Evolutionary conservation across 176 grass and related monocot genomes (phyloP), one percentile per base, ranked within the genome.

Genomic region (Miscanthus lutarioriparius): DNA sequence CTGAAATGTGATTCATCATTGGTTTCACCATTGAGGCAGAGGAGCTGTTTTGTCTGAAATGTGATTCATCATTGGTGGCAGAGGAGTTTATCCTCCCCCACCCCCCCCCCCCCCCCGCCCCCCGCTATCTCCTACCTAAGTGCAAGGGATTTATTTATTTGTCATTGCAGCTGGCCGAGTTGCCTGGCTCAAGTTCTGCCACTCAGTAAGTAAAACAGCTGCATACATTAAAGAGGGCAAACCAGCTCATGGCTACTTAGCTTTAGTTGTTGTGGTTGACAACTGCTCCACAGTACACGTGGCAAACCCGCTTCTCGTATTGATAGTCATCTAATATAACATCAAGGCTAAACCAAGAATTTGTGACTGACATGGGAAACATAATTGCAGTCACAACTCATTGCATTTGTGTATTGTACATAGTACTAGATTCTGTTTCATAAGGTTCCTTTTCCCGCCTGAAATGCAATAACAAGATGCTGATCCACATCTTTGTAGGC

Each of bases 91-190:
- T 35, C 56, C 26, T 48, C 8, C 44, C 2, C 15, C 15, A n/a
- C n/a, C n/a, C n/a, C n/a, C n/a, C 13, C 13, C 10, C 2, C 11
- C n/a, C n/a, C n/a, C n/a, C n/a, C n/a, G n/a, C n/a, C n/a, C 43
- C 43, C 13, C 13, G 43, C 13, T 45, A 45, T 49, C 47, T 51
- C 48, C 48, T 19, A 51, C 16, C 1, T 33, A 51, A 48, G 47
- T 16, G 49, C 49, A 20, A 48, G 17, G 49, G 49, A 20, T 53
- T 53, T 53, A 33, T 33, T 33, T 41, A n/a, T 70, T 43, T 51
- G n/a, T 39, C 35, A 54, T 47, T 89, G 83, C 92, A 84, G 80
- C 86, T 94, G 89, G 86, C 92, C 92, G 86, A 89, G 86, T 81
- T 89, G 90, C 16, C 82, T 94, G 48, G 82, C 75, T 40, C 4